Evolutionary conservation across 768 basidiomycete species (phyloP).

Genomic region (Suillus clintonianus): DNA sequence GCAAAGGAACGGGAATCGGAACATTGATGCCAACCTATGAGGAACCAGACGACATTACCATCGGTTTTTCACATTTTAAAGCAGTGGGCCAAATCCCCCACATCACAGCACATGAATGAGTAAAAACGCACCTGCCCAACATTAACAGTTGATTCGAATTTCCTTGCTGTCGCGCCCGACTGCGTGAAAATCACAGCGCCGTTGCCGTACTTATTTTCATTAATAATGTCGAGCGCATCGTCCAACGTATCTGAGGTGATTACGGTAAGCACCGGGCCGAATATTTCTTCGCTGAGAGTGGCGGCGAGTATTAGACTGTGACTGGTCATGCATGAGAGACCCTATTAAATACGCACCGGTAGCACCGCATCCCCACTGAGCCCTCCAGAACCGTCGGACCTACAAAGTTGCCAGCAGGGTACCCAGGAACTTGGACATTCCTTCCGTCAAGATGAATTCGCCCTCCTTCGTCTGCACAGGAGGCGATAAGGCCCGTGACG

Average conservation of each 20-base stretch:
- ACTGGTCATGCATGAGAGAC: background rate
- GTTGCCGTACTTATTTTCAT: constrained; percentile 89
- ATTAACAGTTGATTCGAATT: constrained; percentile 86
- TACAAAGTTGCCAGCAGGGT: constrained; percentile 90
- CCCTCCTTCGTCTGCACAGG: constrained; percentile 79
- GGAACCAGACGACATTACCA: background rate
- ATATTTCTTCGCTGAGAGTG: constrained; percentile 80
- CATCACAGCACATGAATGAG: background rate
- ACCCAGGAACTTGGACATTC: constrained; percentile 61
- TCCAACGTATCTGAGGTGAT: constrained; percentile 82
- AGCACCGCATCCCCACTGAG: constrained; percentile 81
- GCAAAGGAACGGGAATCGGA: constrained; percentile 88
- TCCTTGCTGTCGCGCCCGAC: constrained; percentile 91
- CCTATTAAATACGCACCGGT: constrained; percentile 63
- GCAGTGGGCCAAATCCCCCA: background rate
- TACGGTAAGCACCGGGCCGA: constrained; percentile 86
- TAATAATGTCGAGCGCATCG: constrained; percentile 88
- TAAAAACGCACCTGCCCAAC: constrained; percentile 59
- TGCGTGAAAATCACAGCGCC: constrained; percentile 97
- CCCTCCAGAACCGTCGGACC: constrained; percentile 91
- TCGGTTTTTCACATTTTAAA: background rate
- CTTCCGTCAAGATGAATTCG: constrained; percentile 88
- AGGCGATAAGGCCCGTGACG: constrained; percentile 72
- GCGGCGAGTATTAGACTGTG: constrained; percentile 3
- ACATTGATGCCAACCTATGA: constrained; percentile 81